A percentile compares a stretch with the other conserved stretches of the same genome.
These are phyloP conservation scores for Mycena maculata DNA, from an alignment of 768 basidiomycete genomes.

Conservation along the genomic window DNA sequence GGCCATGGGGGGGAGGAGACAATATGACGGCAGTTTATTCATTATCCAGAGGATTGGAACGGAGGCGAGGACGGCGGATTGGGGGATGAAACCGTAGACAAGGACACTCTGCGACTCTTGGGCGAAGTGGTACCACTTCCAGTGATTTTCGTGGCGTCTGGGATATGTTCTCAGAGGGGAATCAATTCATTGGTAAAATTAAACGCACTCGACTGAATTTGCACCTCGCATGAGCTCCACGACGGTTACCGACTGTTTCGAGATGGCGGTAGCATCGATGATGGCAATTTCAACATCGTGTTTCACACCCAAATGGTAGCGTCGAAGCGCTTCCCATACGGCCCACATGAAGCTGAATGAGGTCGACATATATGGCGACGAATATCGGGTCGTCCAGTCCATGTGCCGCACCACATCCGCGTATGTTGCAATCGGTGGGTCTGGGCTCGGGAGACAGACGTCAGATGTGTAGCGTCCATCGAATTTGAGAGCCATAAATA, in stretches of 20 bases:
- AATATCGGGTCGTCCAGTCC: constrained; percentile 81
- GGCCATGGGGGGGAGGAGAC: constrained; percentile 51
- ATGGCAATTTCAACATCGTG: constrained; percentile 83
- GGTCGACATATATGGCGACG: constrained; percentile 77
- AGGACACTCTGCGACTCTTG: constrained; percentile 83
- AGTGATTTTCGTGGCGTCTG: constrained; percentile 72
- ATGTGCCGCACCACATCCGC: constrained; percentile 75
- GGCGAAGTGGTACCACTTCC: constrained; percentile 83
- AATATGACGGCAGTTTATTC: constrained; percentile 79
- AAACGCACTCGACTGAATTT: constrained; percentile 64
- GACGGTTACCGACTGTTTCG: constrained; percentile 70
- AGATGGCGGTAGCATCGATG: constrained; percentile 74
- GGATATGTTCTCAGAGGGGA: neutral
- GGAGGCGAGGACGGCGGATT: constrained; percentile 73
- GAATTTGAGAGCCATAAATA: constrained; percentile 76
- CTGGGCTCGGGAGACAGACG: constrained; percentile 42
- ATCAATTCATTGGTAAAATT: neutral
- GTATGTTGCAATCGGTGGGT: constrained; percentile 59
- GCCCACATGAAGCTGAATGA: constrained; percentile 88
- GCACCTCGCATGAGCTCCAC: constrained; percentile 70
- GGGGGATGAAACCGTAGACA: constrained; percentile 75
- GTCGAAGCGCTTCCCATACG: constrained; percentile 82
- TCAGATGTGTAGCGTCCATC: constrained; percentile 57
- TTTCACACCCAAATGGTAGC: constrained; percentile 79
- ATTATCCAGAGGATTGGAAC: constrained; percentile 74